Base-by-base conservation (phyloP, 164 flowering plant genomes). In the Vitis amurensis region DNA sequence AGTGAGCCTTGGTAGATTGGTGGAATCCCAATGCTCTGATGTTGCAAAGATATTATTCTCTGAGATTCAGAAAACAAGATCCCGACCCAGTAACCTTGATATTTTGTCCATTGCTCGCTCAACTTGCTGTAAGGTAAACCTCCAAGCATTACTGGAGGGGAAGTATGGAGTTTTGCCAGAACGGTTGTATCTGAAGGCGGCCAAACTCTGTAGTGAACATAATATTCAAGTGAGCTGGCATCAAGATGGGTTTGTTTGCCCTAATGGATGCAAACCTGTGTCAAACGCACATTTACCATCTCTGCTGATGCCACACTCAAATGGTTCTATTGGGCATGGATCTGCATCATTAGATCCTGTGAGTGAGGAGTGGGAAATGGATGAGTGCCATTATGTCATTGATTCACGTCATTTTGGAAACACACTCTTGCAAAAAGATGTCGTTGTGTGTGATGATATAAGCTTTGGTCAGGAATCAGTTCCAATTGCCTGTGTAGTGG, bases 151-250 rank as follows among this genome's bases (percentile, higher is more conserved):
- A 15, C 70, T 93, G 51, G 94, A 85, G 79, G 80, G 57, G 59
- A 87, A 82, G 69, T 93, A 78, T 75, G 95, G 97, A 48, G 79
- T 74, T 10, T 52, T 96, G 75, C 97, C 99, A 2, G 89, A 89
- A 57, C 83, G 84, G 44, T 61, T 93, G 60, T 92, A 84, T 75
- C 80, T 96, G 27, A 93, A 85, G 81, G 99, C 98, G 10, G 99
- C 95, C 50, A 93, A 89, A 69, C 87, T 96, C 17, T 96, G 99
- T 76, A 89, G 98, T 73, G 99, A 96, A 78, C 83, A 91, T 67
- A 85, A 83, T 64, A 83, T 89, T 71, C 76, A 66, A 68, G 88
- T 90, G 50, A 72, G 81, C 50, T 93, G 99, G 99, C 97, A 96
- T 78, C 84, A 49, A 62, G 95, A 93, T 10, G 92, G 87, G 51